Evolutionary conservation across 352 stramenopile genomes (phyloP), one percentile per base, ranked within the genome.

Genomic region (Phytopythium litorale): DNA sequence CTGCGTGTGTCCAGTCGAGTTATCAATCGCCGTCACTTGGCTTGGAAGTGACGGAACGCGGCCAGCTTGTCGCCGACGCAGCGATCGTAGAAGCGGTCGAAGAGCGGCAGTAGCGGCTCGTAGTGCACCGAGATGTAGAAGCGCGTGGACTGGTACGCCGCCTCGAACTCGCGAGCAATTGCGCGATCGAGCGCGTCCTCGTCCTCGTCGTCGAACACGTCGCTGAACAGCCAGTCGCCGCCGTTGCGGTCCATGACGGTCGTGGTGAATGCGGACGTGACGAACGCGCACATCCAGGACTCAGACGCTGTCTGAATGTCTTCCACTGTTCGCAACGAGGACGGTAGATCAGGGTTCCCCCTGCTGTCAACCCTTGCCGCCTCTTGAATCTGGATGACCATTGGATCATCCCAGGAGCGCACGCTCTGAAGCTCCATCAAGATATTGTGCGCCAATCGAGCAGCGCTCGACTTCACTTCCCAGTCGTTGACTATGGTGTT

Each of bases 211-310:
- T 37, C 55, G 42, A 60, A 52, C 7, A 37, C 23, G 23, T 19
- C 25, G 25, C 55, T 60, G 55, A 60, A 60, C 7, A 60, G 28
- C 55, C 55, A 60, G 15, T 16, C 37, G 28, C 30, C 55, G 13
- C 37, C 55, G 25, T 52, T 52, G 38, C 23, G 38, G 18, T 60
- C 55, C 55, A 60, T 60, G n/a, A 50, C 25, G 1, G 21, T 35
- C 25, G 30, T 18, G 11, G 40, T 21, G 25, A 60, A 52, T 0
- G 18, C 12, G 3, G 28, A 8, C 25, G 25, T 28, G 25, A 28
- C 25, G 25, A 28, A 28, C 25, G 25, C 25, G 3, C 25, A 28
- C 25, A 28, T 28, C 25, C 25, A 28, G 25, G 25, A 28, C 25
- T 28, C 25, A 28, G 25, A 28, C 25, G 25, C 25, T 28, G 25